Conservation (phyloP, 345 rosid genomes). For the Arabis hirsuta region DNA sequence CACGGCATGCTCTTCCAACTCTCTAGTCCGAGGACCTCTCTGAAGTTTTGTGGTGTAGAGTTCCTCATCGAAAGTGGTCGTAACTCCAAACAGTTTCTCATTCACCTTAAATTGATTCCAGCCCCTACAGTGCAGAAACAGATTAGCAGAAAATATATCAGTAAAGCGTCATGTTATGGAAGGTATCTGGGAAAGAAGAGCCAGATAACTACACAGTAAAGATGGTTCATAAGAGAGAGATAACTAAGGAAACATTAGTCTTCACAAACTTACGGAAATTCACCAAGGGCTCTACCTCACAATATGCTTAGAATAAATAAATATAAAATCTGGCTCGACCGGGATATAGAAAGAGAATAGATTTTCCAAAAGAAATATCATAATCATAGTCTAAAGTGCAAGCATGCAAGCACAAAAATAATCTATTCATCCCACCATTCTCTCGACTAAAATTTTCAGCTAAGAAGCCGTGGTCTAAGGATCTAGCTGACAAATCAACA, state of each 20-base stretch:
- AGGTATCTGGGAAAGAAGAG: slow-evolving; percentile 28
- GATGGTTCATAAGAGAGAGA: slow-evolving; percentile 16
- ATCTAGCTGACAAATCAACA: slow-evolving; percentile 11
- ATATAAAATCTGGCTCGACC: slow-evolving; percentile 7
- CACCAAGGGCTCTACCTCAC: slow-evolving; percentile 24
- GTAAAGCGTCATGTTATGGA: slow-evolving; percentile 6
- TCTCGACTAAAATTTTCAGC: slow-evolving; percentile 12
- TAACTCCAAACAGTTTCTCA: slow-evolving; percentile 77
- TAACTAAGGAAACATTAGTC: not conserved
- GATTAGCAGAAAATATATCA: slow-evolving; percentile 30
- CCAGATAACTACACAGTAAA: slow-evolving; percentile 19
- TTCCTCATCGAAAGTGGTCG: slow-evolving; percentile 89
- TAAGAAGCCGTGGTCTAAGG: slow-evolving; percentile 13
- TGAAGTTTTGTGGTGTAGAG: slow-evolving; percentile 85
- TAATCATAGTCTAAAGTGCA: slow-evolving; percentile 8
- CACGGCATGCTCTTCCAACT: slow-evolving; percentile 74
- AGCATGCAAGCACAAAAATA: slow-evolving; percentile 13
- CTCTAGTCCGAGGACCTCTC: slow-evolving; percentile 64
- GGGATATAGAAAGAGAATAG: slow-evolving; percentile 27
- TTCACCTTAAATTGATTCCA: slow-evolving; percentile 95
- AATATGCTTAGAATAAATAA: slow-evolving; percentile 3
- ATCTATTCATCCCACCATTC: slow-evolving; percentile 13
- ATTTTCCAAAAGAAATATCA: slow-evolving; percentile 23
- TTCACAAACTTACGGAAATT: slow-evolving; percentile 5
- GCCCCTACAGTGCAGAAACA: slow-evolving; percentile 47